Percentiles rank a stretch among this genome's conserved stretches.
Evolutionary conservation across 31 red algal species (phyloP).

Genomic region (Bonnemaisonia californica): DNA sequence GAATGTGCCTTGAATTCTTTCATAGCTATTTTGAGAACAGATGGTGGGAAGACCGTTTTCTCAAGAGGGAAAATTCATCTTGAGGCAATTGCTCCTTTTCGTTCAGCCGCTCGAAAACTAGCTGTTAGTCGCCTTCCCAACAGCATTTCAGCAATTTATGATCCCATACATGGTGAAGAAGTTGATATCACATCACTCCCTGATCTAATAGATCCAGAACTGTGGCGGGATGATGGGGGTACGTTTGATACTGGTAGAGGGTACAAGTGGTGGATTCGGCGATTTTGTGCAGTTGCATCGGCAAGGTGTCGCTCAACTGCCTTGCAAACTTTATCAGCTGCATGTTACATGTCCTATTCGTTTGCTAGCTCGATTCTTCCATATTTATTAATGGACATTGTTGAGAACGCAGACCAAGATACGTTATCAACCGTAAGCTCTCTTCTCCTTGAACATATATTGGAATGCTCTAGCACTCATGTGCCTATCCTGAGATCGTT

Average conservation of each 20-base stretch:
- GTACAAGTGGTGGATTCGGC: slow-evolving; percentile 44
- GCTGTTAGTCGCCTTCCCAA: neutral
- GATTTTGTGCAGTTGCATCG: slow-evolving; percentile 40
- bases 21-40: slow-evolving; percentile 28
- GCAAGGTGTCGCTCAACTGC: slow-evolving; percentile 46
- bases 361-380: slow-evolving; percentile 53
- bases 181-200: slow-evolving; percentile 26
- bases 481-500: slow-evolving; percentile 30
- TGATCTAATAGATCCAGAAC: slow-evolving; percentile 16
- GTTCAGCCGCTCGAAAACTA: slow-evolving; percentile 12
- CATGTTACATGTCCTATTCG: slow-evolving; percentile 57
- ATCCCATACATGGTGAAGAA: slow-evolving; percentile 30
- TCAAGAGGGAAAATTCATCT: slow-evolving; percentile 2
- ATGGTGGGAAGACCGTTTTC: slow-evolving; percentile 40
- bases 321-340: slow-evolving; percentile 25
- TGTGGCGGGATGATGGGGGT: slow-evolving; percentile 19
- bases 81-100: slow-evolving; percentile 17
- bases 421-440: slow-evolving; percentile 31
- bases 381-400: slow-evolving; percentile 64
- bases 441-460: slow-evolving; percentile 38
- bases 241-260: neutral
- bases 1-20: slow-evolving; percentile 41
- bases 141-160: neutral
- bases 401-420: slow-evolving; percentile 35
- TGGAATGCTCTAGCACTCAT: slow-evolving; percentile 25